phyloP scores from a whole-genome alignment of 2,329 filamentous ascomycete genomes.

The Alternaria viburni region DNA sequence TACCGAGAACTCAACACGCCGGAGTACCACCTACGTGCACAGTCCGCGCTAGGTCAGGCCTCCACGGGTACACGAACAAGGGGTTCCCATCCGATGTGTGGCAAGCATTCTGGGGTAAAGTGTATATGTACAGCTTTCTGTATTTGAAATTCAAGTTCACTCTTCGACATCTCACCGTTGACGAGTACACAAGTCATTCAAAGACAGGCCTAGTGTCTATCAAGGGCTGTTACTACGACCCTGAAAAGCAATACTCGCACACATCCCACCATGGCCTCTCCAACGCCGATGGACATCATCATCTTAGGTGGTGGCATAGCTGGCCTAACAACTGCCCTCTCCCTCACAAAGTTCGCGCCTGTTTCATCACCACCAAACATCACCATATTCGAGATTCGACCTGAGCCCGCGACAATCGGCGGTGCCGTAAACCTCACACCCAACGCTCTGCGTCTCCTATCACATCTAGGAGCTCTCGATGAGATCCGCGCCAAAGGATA shows the following conservation, averaged over 20 bases:
- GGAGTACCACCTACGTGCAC: constrained; percentile 1
- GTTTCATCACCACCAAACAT: constrained; percentile 45
- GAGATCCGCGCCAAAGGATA: constrained; percentile 51
- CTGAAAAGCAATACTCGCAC: not conserved
- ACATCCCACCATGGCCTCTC: constrained; percentile 1
- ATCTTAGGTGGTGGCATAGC: constrained; percentile 45
- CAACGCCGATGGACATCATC: constrained; percentile 29
- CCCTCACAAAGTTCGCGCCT: constrained; percentile 53
- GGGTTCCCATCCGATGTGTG: not conserved
- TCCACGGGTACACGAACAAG: not conserved
- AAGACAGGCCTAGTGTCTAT: not conserved
- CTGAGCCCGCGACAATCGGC: constrained; percentile 56
- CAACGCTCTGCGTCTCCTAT: constrained; percentile 65
- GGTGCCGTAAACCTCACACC: constrained; percentile 68
- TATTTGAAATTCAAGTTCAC: not conserved
- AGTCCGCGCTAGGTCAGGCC: not conserved
- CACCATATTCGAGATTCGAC: constrained; percentile 58
- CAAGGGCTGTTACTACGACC: not conserved
- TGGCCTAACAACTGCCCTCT: constrained; percentile 47
- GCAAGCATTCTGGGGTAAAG: not conserved
- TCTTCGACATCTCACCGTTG: not conserved
- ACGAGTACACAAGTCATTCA: not conserved
- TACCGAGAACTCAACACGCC: constrained; percentile 1
- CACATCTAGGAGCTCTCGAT: constrained; percentile 54
- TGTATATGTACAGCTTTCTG: not conserved